Percentiles rank a stretch among this genome's conserved stretches.
phyloP scores from a whole-genome alignment of 441 rosid genomes.

The Populus trichocarpa region DNA sequence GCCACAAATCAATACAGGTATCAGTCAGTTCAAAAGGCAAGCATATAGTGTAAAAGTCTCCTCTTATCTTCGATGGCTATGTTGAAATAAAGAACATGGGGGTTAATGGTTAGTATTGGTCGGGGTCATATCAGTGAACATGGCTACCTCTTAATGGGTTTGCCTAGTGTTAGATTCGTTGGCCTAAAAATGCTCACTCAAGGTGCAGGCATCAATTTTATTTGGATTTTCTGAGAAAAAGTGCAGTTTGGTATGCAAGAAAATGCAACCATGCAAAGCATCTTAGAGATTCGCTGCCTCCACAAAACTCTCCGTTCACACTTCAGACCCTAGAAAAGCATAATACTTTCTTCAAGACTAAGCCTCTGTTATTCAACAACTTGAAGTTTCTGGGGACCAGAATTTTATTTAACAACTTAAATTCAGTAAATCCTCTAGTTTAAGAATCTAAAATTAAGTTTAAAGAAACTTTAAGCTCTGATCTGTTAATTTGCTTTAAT shows the following conservation, averaged over 20 bases:
- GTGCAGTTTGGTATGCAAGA: background rate
- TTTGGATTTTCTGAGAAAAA: background rate
- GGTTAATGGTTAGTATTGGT: background rate
- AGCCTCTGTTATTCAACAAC: too few species aligned
- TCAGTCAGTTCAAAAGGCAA: background rate
- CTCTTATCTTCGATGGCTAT: background rate
- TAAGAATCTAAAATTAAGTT: background rate
- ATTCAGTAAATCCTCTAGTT: too few species aligned
- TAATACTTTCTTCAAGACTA: too few species aligned
- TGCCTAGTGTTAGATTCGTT: background rate
- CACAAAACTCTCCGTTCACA: too few species aligned
- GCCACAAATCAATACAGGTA: slow-evolving; percentile 65
- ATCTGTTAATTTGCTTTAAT: too few species aligned
- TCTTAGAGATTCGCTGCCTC: too few species aligned
- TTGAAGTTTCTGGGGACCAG: too few species aligned
- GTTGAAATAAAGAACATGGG: background rate
- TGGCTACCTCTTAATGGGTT: background rate
- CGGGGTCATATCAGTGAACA: slow-evolving; percentile 2
- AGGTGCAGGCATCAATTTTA: background rate
- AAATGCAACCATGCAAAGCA: too few species aligned
- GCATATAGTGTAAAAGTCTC: slow-evolving; percentile 9
- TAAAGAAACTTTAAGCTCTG: too few species aligned
- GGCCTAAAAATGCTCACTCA: background rate
- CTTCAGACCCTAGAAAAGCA: too few species aligned
- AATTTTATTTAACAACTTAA: too few species aligned